Percentiles rank a stretch among this genome's conserved stretches.
phyloP scores from a whole-genome alignment of 139 green algal species.

The Chlorella sp. region DNA sequence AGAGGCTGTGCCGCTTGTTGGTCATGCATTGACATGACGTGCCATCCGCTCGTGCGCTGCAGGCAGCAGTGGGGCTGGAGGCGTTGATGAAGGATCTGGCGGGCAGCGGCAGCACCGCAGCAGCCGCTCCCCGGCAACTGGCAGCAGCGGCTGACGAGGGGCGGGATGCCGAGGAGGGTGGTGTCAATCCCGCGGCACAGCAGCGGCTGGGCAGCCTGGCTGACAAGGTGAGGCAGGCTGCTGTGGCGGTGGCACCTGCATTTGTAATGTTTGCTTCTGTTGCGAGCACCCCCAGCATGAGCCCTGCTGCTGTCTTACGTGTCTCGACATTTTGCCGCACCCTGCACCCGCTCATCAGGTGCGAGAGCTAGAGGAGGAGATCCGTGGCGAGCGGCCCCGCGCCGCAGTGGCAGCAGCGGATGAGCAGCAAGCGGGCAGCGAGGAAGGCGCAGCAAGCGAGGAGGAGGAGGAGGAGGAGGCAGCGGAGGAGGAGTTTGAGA shows the following conservation, averaged over 20 bases:
- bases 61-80: conserved; percentile 75
- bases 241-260: too few species aligned
- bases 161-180: background rate
- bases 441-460: conserved; percentile 18
- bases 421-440: background rate
- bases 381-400: conserved; percentile 13
- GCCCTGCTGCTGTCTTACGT: background rate
- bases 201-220: conserved; percentile 34
- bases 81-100: conserved; percentile 85
- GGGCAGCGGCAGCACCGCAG: background rate
- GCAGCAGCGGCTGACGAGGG: background rate
- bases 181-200: background rate
- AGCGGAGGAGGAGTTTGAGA: conserved; percentile 31
- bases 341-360: conserved; percentile 2
- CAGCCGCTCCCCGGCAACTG: background rate
- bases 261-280: background rate
- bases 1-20: too few species aligned
- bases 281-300: background rate
- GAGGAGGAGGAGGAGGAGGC: conserved; percentile 38
- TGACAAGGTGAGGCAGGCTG: conserved; percentile 25
- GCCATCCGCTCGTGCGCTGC: too few species aligned
- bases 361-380: conserved; percentile 33
- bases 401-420: background rate
- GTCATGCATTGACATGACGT: too few species aligned
- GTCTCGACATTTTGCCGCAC: too few species aligned